These are phyloP conservation scores for Epicoccum sorghinum DNA, from an alignment of 2,329 filamentous ascomycete genomes.

Conservation along the genomic window DNA sequence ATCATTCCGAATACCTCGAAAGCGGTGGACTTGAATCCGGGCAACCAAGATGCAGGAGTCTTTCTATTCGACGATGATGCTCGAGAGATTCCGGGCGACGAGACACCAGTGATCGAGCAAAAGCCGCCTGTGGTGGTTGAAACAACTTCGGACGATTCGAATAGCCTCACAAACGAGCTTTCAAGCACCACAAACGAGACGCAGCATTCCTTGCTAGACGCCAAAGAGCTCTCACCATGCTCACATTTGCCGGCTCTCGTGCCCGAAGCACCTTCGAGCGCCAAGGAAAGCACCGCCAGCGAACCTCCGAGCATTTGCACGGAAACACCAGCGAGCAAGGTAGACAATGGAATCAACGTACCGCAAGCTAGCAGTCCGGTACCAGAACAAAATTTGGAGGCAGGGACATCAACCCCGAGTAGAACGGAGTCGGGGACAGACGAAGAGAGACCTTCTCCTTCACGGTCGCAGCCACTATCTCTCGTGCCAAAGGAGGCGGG, in stretches of 20 bases:
- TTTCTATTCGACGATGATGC: slow-evolving; percentile 27
- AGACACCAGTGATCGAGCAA: neutral
- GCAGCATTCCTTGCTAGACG: neutral
- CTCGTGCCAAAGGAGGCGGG: neutral
- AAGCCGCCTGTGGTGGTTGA: neutral
- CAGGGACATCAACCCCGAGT: too few relatives aligned
- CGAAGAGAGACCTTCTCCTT: neutral
- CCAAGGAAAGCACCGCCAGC: neutral
- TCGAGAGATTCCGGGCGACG: slow-evolving; percentile 7
- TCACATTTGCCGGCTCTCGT: slow-evolving; percentile 1
- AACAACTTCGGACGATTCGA: neutral
- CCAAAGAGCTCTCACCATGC: neutral
- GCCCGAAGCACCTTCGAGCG: neutral
- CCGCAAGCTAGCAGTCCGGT: too few relatives aligned
- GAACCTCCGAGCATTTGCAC: too few relatives aligned
- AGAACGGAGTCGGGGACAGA: neutral
- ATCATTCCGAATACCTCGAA: slow-evolving; percentile 2
- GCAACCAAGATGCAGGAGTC: slow-evolving; percentile 24
- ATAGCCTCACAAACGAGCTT: neutral
- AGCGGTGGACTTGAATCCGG: slow-evolving; percentile 20
- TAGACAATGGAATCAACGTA: neutral
- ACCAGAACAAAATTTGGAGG: too few relatives aligned
- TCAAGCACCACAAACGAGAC: neutral
- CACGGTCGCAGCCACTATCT: neutral
- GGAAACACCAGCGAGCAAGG: neutral